phyloP scores from a whole-genome alignment of 257 asterid genomes.

The Verbena officinalis region DNA sequence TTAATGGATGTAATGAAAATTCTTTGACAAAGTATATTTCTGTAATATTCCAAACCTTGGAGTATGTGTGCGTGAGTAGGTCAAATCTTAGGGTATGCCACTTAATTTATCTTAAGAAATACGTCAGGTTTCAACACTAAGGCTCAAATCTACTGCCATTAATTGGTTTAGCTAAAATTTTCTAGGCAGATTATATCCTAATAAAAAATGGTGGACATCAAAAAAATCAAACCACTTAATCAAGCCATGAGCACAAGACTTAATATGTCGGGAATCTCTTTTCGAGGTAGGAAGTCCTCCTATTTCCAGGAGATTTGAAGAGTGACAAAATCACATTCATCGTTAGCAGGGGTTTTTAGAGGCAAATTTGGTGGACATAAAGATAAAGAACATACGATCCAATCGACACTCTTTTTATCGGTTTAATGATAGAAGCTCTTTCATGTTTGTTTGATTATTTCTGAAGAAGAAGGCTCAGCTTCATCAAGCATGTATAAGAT shows the following conservation, averaged over 20 bases:
- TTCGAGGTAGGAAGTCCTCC: neutral
- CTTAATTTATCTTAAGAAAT: too few species aligned
- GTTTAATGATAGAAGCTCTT: neutral
- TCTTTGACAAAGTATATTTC: too few species aligned
- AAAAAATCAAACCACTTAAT: neutral
- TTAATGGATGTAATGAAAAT: too few species aligned
- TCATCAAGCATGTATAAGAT: neutral
- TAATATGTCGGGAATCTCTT: neutral
- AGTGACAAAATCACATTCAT: neutral
- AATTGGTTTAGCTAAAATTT: neutral
- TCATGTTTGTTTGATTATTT: neutral
- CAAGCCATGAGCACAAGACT: neutral
- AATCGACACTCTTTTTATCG: neutral
- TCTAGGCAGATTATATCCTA: conserved; percentile 1
- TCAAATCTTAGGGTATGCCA: too few species aligned
- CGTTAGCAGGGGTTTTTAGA: neutral
- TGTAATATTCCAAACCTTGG: too few species aligned
- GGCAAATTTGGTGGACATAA: neutral
- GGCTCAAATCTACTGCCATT: conserved; percentile 4
- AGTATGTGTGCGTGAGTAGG: too few species aligned
- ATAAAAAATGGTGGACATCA: neutral
- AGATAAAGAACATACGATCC: neutral
- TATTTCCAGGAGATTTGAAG: neutral
- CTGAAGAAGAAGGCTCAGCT: neutral
- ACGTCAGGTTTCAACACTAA: conserved; percentile 1